phyloP scores from a whole-genome alignment of 1,284 basidiomycete species.

The Ustilago xerochloae region DNA sequence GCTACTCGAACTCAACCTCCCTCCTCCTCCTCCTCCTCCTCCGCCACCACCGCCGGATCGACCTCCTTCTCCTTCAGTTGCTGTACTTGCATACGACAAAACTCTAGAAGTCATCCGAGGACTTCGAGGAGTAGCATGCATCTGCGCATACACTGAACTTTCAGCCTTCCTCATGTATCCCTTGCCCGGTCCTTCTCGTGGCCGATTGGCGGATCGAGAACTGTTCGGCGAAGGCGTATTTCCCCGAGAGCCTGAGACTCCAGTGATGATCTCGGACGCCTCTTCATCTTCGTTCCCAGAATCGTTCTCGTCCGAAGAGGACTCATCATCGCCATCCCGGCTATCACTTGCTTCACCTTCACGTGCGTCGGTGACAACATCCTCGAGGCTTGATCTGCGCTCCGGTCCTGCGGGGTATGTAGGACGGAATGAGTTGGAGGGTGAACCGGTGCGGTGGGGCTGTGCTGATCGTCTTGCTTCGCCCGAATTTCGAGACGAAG shows the following conservation, averaged over 20 bases:
- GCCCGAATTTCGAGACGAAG: no score
- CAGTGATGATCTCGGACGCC: background rate
- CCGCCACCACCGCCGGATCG: constrained; percentile 3
- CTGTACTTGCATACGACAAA: constrained; percentile 27
- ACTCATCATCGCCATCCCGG: constrained; percentile 60
- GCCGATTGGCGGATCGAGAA: constrained; percentile 12
- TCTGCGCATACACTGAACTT: constrained; percentile 29
- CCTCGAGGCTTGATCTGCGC: constrained; percentile 17
- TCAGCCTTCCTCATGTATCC: constrained; percentile 51
- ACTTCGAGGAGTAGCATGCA: constrained; percentile 38
- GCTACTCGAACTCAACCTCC: constrained; percentile 13
- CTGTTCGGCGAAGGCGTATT: constrained; percentile 17
- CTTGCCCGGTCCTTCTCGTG: constrained; percentile 28
- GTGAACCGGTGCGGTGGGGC: background rate
- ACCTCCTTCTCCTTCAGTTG: constrained; percentile 34
- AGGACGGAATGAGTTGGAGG: constrained; percentile 2
- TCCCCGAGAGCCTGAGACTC: background rate
- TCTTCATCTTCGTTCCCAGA: constrained; percentile 27
- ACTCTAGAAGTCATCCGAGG: constrained; percentile 35
- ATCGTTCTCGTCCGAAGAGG: constrained; percentile 40
- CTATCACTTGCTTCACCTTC: constrained; percentile 48
- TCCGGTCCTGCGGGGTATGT: background rate
- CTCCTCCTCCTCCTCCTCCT: constrained; percentile 3
- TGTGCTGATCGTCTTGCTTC: background rate
- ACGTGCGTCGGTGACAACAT: constrained; percentile 4